Evolutionary conservation across 345 rosid species (phyloP).

Genomic region (Noccaea caerulescens): DNA sequence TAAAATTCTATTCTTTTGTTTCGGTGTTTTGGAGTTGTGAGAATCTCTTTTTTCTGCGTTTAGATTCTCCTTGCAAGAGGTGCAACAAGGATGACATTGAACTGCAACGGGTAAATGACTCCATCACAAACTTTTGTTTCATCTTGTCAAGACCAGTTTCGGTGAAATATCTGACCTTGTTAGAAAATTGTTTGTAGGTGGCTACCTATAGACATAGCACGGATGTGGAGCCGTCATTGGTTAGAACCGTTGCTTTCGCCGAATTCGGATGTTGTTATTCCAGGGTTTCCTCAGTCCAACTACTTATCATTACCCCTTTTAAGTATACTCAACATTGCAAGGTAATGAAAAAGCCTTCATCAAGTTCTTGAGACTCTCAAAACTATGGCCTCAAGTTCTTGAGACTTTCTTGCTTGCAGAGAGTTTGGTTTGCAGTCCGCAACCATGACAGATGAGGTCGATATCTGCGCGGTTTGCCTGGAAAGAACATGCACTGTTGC

Average conservation of each 20-base stretch:
- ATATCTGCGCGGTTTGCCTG: constrained; percentile 92
- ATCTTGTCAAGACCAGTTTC: constrained; percentile 19
- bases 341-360: constrained; percentile 48
- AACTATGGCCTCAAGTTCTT: neutral
- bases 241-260: constrained; percentile 86
- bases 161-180: constrained; percentile 7
- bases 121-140: constrained; percentile 14
- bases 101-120: constrained; percentile 81
- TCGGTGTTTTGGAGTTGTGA: neutral
- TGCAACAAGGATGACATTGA: constrained; percentile 74
- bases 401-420: constrained; percentile 48
- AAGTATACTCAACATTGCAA: constrained; percentile 90
- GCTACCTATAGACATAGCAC: constrained; percentile 95
- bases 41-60: neutral
- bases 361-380: neutral
- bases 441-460: constrained; percentile 69
- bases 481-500: constrained; percentile 90
- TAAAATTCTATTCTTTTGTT: neutral
- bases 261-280: constrained; percentile 65
- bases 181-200: constrained; percentile 54
- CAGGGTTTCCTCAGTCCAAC: constrained; percentile 76
- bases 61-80: constrained; percentile 92
- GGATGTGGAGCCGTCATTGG: constrained; percentile 99
- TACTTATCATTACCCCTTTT: constrained; percentile 87
- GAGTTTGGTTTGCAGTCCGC: constrained; percentile 78